Conservation (phyloP, 495 filamentous ascomycete genomes). For the Endocarpon pusillum region DNA sequence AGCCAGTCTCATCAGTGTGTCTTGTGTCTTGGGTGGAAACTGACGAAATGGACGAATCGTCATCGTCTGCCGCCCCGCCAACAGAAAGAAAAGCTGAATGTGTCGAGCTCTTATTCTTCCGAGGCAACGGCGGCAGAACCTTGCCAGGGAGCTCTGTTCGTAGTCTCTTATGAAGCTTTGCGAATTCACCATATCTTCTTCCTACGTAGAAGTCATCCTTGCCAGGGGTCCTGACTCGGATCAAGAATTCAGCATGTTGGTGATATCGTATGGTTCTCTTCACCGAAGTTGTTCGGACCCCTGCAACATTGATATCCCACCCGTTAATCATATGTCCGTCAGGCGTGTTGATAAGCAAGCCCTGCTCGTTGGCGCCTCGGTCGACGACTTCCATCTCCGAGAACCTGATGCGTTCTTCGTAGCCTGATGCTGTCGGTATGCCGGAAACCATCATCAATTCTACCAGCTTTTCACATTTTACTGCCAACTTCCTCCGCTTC, state of each 20-base stretch:
- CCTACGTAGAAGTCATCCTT: conserved; percentile 61
- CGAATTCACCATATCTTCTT: conserved; percentile 79
- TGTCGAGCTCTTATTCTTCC: conserved; percentile 70
- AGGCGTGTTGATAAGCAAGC: conserved; percentile 66
- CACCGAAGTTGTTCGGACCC: conserved; percentile 59
- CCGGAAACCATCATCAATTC: conserved; percentile 99
- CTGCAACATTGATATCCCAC: conserved; percentile 94
- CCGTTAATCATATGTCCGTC: conserved; percentile 84
- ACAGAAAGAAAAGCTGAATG: conserved; percentile 35
- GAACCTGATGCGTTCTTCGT: conserved; percentile 91
- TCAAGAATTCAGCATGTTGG: conserved; percentile 84
- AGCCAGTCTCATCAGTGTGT: conserved; percentile 22
- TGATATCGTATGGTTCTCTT: conserved; percentile 83
- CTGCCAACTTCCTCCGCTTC: conserved; percentile 77
- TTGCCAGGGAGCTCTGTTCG: conserved; percentile 83
- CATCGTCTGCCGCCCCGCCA: conserved; percentile 44
- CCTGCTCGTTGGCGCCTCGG: conserved; percentile 75
- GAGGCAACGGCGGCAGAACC: conserved; percentile 67
- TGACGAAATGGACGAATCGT: conserved; percentile 62
- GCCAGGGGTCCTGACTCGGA: conserved; percentile 59
- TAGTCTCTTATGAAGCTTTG: conserved; percentile 56
- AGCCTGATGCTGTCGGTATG: conserved; percentile 85
- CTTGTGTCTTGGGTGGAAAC: conserved; percentile 40
- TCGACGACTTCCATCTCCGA: conserved; percentile 94
- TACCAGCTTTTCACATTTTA: conserved; percentile 86